These are phyloP conservation scores for Phialophora expanda DNA, from an alignment of 2,329 filamentous ascomycete genomes.

Conservation along the genomic window DNA sequence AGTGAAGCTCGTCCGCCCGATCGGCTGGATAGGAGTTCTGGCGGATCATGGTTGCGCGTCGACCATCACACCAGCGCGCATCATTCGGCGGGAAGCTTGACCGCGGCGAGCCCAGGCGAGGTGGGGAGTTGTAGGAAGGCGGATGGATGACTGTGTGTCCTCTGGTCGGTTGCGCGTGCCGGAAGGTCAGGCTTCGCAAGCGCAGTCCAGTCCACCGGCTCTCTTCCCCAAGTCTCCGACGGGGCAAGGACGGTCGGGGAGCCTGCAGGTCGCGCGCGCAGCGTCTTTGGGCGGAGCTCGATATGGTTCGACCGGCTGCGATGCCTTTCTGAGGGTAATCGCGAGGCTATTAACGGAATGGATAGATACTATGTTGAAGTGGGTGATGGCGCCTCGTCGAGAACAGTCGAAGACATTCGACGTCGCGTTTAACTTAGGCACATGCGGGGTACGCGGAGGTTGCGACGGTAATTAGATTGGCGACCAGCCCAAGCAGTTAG, in stretches of 20 bases:
- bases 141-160: background rate
- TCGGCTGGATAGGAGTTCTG: slow-evolving; percentile 13
- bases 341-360: background rate
- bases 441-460: background rate
- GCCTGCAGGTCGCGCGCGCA: background rate
- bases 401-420: background rate
- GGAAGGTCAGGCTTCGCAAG: background rate
- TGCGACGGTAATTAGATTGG: background rate
- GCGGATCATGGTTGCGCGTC: slow-evolving; percentile 12
- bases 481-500: background rate
- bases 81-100: slow-evolving; percentile 10
- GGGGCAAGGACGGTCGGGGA: slow-evolving; percentile 1
- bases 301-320: background rate
- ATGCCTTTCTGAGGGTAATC: background rate
- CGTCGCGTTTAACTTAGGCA: background rate
- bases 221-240: background rate
- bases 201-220: background rate
- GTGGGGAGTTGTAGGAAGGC: slow-evolving; percentile 21
- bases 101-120: slow-evolving; percentile 6
- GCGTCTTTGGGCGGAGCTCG: background rate
- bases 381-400: background rate
- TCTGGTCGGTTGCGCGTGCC: too few species aligned
- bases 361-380: background rate
- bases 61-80: background rate
- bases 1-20: slow-evolving; percentile 11